Conservation (phyloP, 768 basidiomycete genomes). For the Postia placenta region DNA sequence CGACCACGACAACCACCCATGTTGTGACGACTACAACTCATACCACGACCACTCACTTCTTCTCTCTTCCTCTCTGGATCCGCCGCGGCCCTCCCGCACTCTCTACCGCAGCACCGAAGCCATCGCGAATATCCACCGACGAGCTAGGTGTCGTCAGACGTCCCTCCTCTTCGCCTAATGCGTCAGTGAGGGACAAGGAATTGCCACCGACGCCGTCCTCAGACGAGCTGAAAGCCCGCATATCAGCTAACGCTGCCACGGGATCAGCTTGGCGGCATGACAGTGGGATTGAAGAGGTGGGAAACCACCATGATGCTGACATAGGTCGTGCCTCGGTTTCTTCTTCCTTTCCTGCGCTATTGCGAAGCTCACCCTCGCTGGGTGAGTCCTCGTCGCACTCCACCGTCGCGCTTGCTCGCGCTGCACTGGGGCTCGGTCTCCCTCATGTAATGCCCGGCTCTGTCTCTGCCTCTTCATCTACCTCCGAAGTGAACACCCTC, state of each 20-base stretch:
- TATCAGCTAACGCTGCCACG: not conserved
- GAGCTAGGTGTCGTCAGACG: constrained; percentile 15
- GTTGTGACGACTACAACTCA: constrained; percentile 45
- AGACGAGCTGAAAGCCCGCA: constrained; percentile 6
- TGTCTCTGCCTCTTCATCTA: constrained; percentile 32
- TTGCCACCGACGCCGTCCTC: constrained; percentile 27
- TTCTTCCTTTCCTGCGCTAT: constrained; percentile 9
- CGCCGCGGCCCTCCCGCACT: constrained; percentile 38
- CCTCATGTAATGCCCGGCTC: constrained; percentile 44
- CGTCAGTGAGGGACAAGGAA: constrained; percentile 21
- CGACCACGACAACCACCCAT: constrained; percentile 42
- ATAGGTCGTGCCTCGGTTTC: constrained; percentile 6
- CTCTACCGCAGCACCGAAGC: constrained; percentile 24
- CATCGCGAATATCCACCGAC: constrained; percentile 19
- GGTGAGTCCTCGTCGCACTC: constrained; percentile 19
- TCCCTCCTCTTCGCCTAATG: constrained; percentile 4
- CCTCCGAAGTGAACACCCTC: constrained; percentile 43
- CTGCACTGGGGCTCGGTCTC: constrained; percentile 53
- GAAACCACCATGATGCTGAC: not conserved
- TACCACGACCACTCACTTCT: constrained; percentile 52
- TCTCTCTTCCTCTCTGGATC: constrained; percentile 62
- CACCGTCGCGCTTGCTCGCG: constrained; percentile 44
- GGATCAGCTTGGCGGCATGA: not conserved
- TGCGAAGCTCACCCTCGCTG: constrained; percentile 2
- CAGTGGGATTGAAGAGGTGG: not conserved